A percentile compares a stretch with the other conserved stretches of the same genome.
These are phyloP conservation scores for Cyberlindnera subsufficiens DNA, from an alignment of 805 yeast species.

Conservation along the genomic window DNA sequence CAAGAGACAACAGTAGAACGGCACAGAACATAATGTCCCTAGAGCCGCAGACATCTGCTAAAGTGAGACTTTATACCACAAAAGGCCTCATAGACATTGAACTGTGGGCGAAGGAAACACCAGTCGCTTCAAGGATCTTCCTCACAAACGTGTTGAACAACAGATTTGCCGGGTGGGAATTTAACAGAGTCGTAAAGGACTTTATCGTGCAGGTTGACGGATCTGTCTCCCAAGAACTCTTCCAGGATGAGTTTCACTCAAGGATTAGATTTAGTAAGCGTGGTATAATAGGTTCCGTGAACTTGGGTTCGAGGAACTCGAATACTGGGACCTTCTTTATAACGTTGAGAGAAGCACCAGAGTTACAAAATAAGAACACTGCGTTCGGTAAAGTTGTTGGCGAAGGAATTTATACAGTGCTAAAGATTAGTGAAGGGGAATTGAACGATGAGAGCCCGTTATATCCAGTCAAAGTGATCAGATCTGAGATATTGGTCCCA, in stretches of 20 bases:
- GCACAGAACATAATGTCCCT: slow-evolving; percentile 11
- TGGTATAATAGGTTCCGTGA: slow-evolving; percentile 51
- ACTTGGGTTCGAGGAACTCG: slow-evolving; percentile 25
- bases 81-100: slow-evolving; percentile 57
- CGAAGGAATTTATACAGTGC: slow-evolving; percentile 46
- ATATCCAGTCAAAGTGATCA: slow-evolving; percentile 43
- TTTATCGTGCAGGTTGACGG: slow-evolving; percentile 35
- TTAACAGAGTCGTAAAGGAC: slow-evolving; percentile 34
- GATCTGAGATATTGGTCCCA: slow-evolving; percentile 36
- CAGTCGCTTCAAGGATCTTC: slow-evolving; percentile 41
- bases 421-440: slow-evolving; percentile 45
- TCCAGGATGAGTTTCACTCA: slow-evolving; percentile 42
- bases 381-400: slow-evolving; percentile 57
- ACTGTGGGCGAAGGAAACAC: slow-evolving; percentile 66
- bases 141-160: slow-evolving; percentile 42
- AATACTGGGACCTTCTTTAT: slow-evolving; percentile 40
- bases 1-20: not conserved
- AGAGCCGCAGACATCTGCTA: slow-evolving; percentile 57
- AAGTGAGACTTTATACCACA: slow-evolving; percentile 47
- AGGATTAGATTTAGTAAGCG: slow-evolving; percentile 45
- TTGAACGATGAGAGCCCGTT: slow-evolving; percentile 37
- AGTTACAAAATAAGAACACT: slow-evolving; percentile 36
- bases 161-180: slow-evolving; percentile 33
- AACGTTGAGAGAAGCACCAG: slow-evolving; percentile 41
- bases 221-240: slow-evolving; percentile 11